Conservation (phyloP, 495 filamentous ascomycete genomes). For the Alectoria sarmentosa region DNA sequence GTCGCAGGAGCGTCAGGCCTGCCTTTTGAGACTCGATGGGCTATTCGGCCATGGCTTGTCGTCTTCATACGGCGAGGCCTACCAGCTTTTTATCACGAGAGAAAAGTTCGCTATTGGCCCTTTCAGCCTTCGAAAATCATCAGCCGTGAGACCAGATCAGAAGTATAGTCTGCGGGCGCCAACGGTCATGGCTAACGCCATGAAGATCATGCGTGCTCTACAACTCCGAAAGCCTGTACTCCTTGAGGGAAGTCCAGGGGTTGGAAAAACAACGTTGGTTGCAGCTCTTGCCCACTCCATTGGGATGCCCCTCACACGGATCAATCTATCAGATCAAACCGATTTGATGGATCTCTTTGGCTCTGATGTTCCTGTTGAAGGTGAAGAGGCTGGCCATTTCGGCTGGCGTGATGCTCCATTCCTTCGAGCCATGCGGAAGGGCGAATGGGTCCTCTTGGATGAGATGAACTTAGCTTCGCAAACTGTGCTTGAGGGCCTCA, state of each 20-base stretch:
- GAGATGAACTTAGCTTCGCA: slow-evolving; percentile 99
- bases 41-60: slow-evolving; percentile 58
- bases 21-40: slow-evolving; percentile 62
- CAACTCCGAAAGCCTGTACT: slow-evolving; percentile 86
- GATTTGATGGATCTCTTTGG: slow-evolving; percentile 97
- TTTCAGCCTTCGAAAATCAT: slow-evolving; percentile 56
- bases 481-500: slow-evolving; percentile 92
- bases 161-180: slow-evolving; percentile 77
- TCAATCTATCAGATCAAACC: slow-evolving; percentile 96
- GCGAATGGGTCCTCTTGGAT: slow-evolving; percentile 92
- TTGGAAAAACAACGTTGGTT: slow-evolving; percentile 93
- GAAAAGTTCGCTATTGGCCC: slow-evolving; percentile 56
- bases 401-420: slow-evolving; percentile 95
- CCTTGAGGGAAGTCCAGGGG: slow-evolving; percentile 91
- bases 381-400: slow-evolving; percentile 78
- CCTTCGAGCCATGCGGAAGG: slow-evolving; percentile 88
- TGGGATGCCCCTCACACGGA: slow-evolving; percentile 75
- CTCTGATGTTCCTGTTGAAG: slow-evolving; percentile 91
- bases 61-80: slow-evolving; percentile 51
- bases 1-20: slow-evolving; percentile 56
- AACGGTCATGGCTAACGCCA: slow-evolving; percentile 81
- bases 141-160: slow-evolving; percentile 43
- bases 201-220: slow-evolving; percentile 84
- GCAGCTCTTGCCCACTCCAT: slow-evolving; percentile 72
- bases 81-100: slow-evolving; percentile 42